Percentiles rank a stretch among this genome's conserved stretches.
Evolutionary conservation across 371 early-diverging fungal species (phyloP).

Genomic region (Gilbertella persicaria): DNA sequence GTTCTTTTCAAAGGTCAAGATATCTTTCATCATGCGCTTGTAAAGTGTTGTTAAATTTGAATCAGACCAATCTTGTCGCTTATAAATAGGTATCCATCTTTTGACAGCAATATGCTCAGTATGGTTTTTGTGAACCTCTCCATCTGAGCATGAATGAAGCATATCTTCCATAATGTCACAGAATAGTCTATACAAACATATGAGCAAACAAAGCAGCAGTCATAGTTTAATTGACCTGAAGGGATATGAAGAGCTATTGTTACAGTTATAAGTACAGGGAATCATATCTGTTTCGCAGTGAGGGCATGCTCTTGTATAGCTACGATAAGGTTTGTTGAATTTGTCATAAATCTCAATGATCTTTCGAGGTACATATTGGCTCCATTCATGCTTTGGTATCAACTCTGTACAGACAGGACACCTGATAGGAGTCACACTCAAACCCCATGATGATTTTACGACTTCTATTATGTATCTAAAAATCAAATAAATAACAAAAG

Average conservation of each 20-base stretch:
- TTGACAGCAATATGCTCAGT: slow-evolving; percentile 22
- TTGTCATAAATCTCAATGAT: slow-evolving; percentile 44
- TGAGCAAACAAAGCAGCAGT: background rate
- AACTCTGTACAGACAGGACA: slow-evolving; percentile 58
- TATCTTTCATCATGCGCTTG: slow-evolving; percentile 19
- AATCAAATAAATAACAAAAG: background rate
- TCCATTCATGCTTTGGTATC: slow-evolving; percentile 56
- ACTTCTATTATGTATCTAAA: slow-evolving; percentile 53
- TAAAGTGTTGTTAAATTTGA: slow-evolving; percentile 7
- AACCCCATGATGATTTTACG: slow-evolving; percentile 64
- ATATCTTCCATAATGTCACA: slow-evolving; percentile 18
- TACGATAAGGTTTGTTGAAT: slow-evolving; percentile 59
- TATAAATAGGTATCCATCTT: slow-evolving; percentile 21
- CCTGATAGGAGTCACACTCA: slow-evolving; percentile 54
- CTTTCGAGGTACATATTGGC: slow-evolving; percentile 29
- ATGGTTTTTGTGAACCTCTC: slow-evolving; percentile 17
- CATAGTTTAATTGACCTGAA: background rate
- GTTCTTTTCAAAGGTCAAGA: slow-evolving; percentile 19
- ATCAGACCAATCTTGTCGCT: slow-evolving; percentile 18
- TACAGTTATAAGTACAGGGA: slow-evolving; percentile 20
- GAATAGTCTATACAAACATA: background rate
- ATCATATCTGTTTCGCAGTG: slow-evolving; percentile 50
- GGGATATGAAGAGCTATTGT: background rate
- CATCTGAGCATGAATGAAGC: slow-evolving; percentile 11
- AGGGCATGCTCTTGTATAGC: slow-evolving; percentile 50